Base-by-base conservation (phyloP, 2,329 filamentous ascomycete species). In the Cladorrhinum sp. region DNA sequence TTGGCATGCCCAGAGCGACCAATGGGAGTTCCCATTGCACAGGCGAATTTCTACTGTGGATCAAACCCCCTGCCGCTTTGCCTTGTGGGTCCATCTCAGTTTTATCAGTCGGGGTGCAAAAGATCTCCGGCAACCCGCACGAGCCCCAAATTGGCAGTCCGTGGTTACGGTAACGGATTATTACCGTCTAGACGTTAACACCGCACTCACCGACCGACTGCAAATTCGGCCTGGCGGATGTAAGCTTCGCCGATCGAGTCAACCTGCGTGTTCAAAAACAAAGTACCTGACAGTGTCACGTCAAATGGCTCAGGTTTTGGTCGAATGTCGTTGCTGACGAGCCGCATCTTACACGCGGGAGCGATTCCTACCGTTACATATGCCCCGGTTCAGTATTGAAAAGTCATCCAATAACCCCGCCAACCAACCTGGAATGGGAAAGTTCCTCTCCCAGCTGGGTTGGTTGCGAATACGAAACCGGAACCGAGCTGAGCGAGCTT, bases 51-150 rank as follows among this genome's bases (percentile, higher is more conserved):
- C 13, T 25, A 9, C 13, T 29, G 45, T 53, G 60, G 60, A 51
- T 50, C 50, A 38, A 56, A 57, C 52, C 53, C 58, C 36, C 59
- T 56, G 55, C 64, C 64, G 57, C 50, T 58, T 32, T 51, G 48
- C 6, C 24, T 22, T 23, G 50, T 53, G 58, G 58, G 50, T 41
- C 18, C 22, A 12, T 29, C 18, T n/a, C 29, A 13, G 7, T 45
- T 45, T 45, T 7, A 7, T 45, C 41, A 25, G 32, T 66, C 65
- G 65, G 65, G 60, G 55, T 65, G 48, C 57, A 54, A 41, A 27
- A 63, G 36, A 48, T 62, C 23, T 55, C 65, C 65, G 65, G 63
- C 58, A 55, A 12, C 59, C 61, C 61, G 63, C 48, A 32, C 25
- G 23, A 20, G 41, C 41, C 41, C 16, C 41, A 18, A 45, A 45